phyloP scores from a whole-genome alignment of 331 rosid genomes.

The Rhamnella rubrinervis region DNA sequence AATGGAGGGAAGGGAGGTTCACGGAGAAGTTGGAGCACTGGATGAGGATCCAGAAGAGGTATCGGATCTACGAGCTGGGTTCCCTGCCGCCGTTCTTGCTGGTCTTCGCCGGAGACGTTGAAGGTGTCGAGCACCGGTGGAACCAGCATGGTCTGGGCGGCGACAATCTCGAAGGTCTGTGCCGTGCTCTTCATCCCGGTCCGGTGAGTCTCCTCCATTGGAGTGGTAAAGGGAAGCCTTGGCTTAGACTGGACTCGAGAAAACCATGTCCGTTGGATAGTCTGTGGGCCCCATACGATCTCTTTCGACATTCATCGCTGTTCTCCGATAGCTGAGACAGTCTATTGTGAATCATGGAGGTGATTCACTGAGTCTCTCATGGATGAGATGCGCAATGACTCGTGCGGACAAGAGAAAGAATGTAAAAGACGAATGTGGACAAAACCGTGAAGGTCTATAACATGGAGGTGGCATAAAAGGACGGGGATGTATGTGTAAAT shows the following conservation, averaged over 20 bases:
- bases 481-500: neutral
- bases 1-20: slow-evolving; percentile 80
- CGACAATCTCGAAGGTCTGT: slow-evolving; percentile 74
- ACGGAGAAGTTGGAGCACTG: slow-evolving; percentile 70
- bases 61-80: slow-evolving; percentile 81
- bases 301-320: slow-evolving; percentile 53
- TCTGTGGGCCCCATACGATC: slow-evolving; percentile 89
- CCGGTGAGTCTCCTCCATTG: slow-evolving; percentile 89
- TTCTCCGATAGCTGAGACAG: slow-evolving; percentile 49
- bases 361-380: neutral
- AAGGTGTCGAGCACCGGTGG: slow-evolving; percentile 86
- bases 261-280: slow-evolving; percentile 84
- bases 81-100: slow-evolving; percentile 83
- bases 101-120: slow-evolving; percentile 81
- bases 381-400: neutral
- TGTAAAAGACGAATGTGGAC: slow-evolving; percentile 31
- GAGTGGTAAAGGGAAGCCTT: slow-evolving; percentile 98
- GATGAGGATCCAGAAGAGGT: slow-evolving; percentile 86
- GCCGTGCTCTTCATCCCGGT: slow-evolving; percentile 82
- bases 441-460: neutral
- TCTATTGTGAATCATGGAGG: slow-evolving; percentile 12
- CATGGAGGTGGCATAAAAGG: no score
- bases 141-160: slow-evolving; percentile 97
- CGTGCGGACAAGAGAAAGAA: neutral
- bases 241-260: slow-evolving; percentile 81